These are phyloP conservation scores for Aspergillus brunneoviolaceus DNA, from an alignment of 2,329 filamentous ascomycete species.

Conservation along the genomic window DNA sequence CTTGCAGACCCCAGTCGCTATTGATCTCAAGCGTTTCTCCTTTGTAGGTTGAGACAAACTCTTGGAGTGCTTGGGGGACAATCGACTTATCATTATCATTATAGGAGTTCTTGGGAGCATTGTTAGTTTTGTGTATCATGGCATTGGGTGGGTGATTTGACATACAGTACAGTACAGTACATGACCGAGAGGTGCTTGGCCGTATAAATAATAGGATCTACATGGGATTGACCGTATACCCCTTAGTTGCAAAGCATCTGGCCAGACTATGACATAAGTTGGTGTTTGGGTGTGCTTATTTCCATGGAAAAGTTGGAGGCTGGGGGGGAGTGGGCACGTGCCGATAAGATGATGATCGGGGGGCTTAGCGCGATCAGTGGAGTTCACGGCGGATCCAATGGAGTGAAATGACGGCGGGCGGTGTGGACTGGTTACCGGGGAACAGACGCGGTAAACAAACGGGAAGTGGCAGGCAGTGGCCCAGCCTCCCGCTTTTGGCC, in stretches of 20 bases:
- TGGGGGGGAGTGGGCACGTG: conserved; percentile 16
- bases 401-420: conserved; percentile 25
- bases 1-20: conserved; percentile 15
- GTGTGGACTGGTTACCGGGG: conserved; percentile 35
- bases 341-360: conserved; percentile 14
- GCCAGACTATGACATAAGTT: too few species aligned
- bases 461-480: conserved; percentile 30
- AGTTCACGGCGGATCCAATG: background rate
- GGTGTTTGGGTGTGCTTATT: too few species aligned
- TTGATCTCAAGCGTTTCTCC: conserved; percentile 40
- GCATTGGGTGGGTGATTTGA: conserved; percentile 1
- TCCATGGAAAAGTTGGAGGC: conserved; percentile 11
- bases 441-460: conserved; percentile 42
- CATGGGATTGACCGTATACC: background rate
- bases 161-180: background rate
- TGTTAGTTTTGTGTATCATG: background rate
- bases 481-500: conserved; percentile 39
- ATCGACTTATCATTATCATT: background rate
- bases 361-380: conserved; percentile 12
- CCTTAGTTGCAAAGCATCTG: background rate
- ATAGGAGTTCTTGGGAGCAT: conserved; percentile 6
- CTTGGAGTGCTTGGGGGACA: background rate
- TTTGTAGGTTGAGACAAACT: conserved; percentile 23
- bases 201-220: conserved; percentile 7
- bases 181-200: conserved; percentile 2